Percentiles rank a stretch among this genome's conserved stretches.
Conservation (phyloP, 106 monocot genomes). For the Allium sativum region DNA sequence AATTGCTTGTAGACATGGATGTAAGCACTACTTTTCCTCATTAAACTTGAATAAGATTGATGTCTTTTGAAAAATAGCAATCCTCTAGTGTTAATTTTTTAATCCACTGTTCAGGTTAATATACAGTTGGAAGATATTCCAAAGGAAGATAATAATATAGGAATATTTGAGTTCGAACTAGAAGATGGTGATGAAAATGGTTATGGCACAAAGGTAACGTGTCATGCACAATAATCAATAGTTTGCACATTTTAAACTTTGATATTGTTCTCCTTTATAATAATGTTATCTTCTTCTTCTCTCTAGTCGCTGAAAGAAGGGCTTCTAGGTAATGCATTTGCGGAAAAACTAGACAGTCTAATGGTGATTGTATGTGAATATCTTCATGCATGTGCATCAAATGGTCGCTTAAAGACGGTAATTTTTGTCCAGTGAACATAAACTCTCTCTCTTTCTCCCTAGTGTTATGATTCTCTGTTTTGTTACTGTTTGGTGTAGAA, state of each 20-base stretch:
- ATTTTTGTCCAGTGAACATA: neutral
- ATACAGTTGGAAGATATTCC: constrained; percentile 77
- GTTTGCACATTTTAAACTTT: neutral
- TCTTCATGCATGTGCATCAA: constrained; percentile 44
- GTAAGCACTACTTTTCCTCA: constrained; percentile 29
- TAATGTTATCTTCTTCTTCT: neutral
- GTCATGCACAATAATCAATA: neutral
- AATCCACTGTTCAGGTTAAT: constrained; percentile 40
- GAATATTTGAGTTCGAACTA: constrained; percentile 88
- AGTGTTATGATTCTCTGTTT: too few relatives aligned
- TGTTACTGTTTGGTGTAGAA: too few relatives aligned
- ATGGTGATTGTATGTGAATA: constrained; percentile 75
- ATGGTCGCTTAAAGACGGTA: constrained; percentile 53
- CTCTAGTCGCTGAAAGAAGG: constrained; percentile 4
- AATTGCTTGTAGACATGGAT: constrained; percentile 73
- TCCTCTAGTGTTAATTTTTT: neutral
- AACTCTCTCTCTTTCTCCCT: too few relatives aligned
- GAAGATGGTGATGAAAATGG: constrained; percentile 47
- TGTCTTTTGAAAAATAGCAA: too few relatives aligned
- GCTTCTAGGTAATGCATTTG: constrained; percentile 24
- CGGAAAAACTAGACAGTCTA: constrained; percentile 68
- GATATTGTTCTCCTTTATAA: too few relatives aligned
- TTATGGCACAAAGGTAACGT: constrained; percentile 27
- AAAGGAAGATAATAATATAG: constrained; percentile 51
- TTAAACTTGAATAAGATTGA: neutral